Evolutionary conservation across 2,329 filamentous ascomycete species (phyloP), one percentile per base, ranked within the genome.

Genomic region (Fusarium sp.): DNA sequence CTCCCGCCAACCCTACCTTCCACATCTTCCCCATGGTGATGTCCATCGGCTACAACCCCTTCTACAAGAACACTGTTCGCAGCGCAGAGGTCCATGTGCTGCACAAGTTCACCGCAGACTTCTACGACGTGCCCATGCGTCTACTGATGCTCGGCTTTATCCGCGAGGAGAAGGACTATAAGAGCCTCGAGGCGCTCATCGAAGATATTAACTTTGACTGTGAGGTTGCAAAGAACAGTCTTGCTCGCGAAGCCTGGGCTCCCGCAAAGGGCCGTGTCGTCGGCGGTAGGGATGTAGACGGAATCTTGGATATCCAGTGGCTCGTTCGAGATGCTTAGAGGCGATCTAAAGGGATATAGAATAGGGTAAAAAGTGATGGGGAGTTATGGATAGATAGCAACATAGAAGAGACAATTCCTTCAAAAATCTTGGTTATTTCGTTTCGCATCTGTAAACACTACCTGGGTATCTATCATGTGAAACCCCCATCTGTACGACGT

Each of bases 41-140:
- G 91, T 93, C 90, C 65, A 95, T 98, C 71, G 96, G 96, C 43
- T 98, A 94, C 87, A 99, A 98, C 81, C 96, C 96, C 0, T 98
- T 94, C 82, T 99, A 97, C 86, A 94, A 94, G 79, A 98, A 99
- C 85, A 90, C 87, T 7, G 89, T 93, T 46, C 90, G 93, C 66
- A 93, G 89, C 67, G 94, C 96, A 77, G 94, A 97, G 85, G 94
- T 97, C 58, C 94, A 97, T 82, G 88, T 99, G 56, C 87, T 99
- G 80, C 90, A 93, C 76, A 79, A 84, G 42, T 97, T 98, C 78
- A 79, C 81, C 3, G 82, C 85, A 38, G 94, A 98, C 77, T 99
- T 99, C 78, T 98, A 98, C 81, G 92, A 88, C 66, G 87, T 86
- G 8, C 88, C 89, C 71, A 91, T 98, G 84, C 90, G 93, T 41